phyloP scores from a whole-genome alignment of 2,329 filamentous ascomycete genomes.

The Exserohilum rostratum region DNA sequence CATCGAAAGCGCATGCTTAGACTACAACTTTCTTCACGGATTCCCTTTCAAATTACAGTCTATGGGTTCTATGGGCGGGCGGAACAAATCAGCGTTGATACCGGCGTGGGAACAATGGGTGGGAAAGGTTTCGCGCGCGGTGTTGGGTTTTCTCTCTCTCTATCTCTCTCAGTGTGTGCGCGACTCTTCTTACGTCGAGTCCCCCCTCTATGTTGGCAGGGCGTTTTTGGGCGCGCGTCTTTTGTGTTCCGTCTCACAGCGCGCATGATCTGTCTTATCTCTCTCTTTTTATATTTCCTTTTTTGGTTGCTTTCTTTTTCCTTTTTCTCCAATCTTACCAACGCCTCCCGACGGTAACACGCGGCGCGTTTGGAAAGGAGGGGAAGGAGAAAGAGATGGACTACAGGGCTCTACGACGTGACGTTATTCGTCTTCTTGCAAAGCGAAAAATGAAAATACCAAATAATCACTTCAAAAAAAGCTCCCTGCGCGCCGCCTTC shows the following conservation, averaged over 20 bases:
- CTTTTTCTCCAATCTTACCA: not conserved
- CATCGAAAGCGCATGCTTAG: constrained; percentile 12
- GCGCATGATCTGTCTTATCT: not conserved
- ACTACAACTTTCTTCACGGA: constrained; percentile 16
- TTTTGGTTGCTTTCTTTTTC: not conserved
- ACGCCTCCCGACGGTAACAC: too few species aligned
- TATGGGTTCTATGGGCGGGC: constrained; percentile 14
- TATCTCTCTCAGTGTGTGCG: too few species aligned
- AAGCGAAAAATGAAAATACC: constrained; percentile 3
- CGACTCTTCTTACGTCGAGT: constrained; percentile 10
- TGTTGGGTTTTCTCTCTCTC: constrained; percentile 23
- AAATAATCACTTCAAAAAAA: not conserved
- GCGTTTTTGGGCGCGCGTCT: constrained; percentile 34
- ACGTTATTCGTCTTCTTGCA: constrained; percentile 9
- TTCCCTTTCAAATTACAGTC: constrained; percentile 27
- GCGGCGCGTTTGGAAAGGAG: too few species aligned
- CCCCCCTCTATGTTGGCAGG: constrained; percentile 30
- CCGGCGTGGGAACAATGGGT: constrained; percentile 4
- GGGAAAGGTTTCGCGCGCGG: too few species aligned
- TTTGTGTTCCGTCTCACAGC: not conserved
- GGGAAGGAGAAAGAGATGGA: too few species aligned
- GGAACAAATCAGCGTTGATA: constrained; percentile 8
- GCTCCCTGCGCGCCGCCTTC: too few species aligned
- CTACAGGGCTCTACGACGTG: constrained; percentile 10
- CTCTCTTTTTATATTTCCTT: not conserved